Conservation (phyloP, 2,329 filamentous ascomycete genomes). For the Gnomoniopsis smithogilvyi region DNA sequence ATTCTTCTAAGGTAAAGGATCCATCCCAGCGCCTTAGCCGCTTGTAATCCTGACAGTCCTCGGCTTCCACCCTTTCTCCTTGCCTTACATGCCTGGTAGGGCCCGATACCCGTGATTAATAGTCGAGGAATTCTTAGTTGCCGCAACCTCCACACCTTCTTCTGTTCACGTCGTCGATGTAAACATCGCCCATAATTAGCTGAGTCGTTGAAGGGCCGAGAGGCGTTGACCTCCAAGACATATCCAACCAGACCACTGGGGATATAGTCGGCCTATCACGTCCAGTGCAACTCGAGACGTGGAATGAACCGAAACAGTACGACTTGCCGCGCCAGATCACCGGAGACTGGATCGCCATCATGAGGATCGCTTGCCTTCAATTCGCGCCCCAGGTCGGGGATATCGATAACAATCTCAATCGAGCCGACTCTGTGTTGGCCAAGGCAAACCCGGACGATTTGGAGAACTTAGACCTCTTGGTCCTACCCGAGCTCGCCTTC, state of each 20-base stretch:
- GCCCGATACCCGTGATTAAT: too few relatives aligned
- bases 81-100: too few relatives aligned
- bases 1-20: too few relatives aligned
- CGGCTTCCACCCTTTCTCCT: too few relatives aligned
- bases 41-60: too few relatives aligned
- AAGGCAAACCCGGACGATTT: conserved; percentile 49
- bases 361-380: conserved; percentile 69
- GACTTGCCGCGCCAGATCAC: background rate
- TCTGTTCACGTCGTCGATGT: too few relatives aligned
- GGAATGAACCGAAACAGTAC: background rate
- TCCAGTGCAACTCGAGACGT: background rate
- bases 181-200: too few relatives aligned
- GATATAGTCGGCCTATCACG: background rate
- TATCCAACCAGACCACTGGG: background rate
- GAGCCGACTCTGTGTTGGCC: conserved; percentile 59
- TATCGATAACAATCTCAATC: conserved; percentile 66
- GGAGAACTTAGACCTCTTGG: conserved; percentile 65
- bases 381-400: conserved; percentile 70
- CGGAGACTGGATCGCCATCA: conserved; percentile 28
- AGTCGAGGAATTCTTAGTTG: too few relatives aligned
- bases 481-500: conserved; percentile 75
- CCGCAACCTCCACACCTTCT: too few relatives aligned
- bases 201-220: too few relatives aligned
- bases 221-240: background rate
- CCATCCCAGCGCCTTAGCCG: too few relatives aligned